These are phyloP conservation scores for Rhodomyrtus psidioides DNA, from an alignment of 441 rosid genomes.

Conservation along the genomic window DNA sequence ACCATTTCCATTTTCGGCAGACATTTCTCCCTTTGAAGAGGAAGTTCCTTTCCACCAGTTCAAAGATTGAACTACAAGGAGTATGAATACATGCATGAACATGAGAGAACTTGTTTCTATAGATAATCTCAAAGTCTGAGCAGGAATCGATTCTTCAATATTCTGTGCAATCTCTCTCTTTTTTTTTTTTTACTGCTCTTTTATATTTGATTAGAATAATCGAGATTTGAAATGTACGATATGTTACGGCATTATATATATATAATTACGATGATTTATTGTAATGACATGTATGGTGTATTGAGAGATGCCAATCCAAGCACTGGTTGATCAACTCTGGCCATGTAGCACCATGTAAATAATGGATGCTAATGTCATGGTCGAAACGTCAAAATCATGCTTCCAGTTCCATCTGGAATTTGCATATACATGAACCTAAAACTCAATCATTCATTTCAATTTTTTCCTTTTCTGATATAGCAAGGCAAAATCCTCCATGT, in stretches of 20 bases:
- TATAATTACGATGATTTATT: neutral
- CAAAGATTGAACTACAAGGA: neutral
- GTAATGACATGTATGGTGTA: neutral
- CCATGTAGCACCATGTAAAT: neutral
- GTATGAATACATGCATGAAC: neutral
- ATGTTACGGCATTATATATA: neutral
- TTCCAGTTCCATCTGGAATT: neutral
- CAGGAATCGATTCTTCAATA: neutral
- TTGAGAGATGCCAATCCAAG: neutral
- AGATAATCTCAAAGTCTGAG: neutral
- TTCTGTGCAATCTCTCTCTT: neutral
- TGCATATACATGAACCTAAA: neutral
- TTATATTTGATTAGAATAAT: neutral
- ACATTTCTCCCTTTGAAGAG: neutral
- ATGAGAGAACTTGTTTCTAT: neutral
- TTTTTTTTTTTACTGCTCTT: accelerated
- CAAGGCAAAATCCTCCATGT: neutral
- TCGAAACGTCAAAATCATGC: neutral
- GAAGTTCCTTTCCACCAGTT: neutral
- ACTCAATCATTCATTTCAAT: neutral
- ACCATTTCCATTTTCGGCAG: neutral
- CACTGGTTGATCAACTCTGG: neutral
- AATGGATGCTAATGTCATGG: neutral
- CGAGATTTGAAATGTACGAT: neutral
- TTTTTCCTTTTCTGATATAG: neutral